Conservation (phyloP, 306 rosid species). For the Vigna reflexopilosa region DNA sequence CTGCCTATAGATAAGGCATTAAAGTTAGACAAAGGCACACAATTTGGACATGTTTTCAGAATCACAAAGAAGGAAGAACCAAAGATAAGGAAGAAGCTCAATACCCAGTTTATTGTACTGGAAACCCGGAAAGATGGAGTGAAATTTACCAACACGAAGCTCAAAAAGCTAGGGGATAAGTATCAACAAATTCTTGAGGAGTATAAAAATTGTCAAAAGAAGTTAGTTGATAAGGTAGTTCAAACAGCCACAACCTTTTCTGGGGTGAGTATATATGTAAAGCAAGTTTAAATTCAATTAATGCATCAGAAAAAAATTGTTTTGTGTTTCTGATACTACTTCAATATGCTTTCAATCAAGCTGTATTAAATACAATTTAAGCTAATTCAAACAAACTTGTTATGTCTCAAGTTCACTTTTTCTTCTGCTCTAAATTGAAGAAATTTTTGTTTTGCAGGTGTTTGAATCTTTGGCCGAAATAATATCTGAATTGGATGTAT, state of each 20-base stretch:
- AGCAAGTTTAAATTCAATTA: constrained; percentile 8
- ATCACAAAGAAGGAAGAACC: constrained; percentile 99
- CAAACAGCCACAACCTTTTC: constrained; percentile 77
- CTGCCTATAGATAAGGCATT: constrained; percentile 82
- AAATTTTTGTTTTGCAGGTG: constrained; percentile 63
- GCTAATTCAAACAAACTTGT: neutral
- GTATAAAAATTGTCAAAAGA: constrained; percentile 84
- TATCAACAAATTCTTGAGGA: constrained; percentile 83
- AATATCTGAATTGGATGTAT: constrained; percentile 90
- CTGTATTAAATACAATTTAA: neutral
- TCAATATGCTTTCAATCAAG: neutral
- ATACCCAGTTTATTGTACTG: constrained; percentile 84
- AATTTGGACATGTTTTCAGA: constrained; percentile 95
- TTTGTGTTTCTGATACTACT: neutral
- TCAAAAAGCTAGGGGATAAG: constrained; percentile 84
- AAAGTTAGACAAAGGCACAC: constrained; percentile 89
- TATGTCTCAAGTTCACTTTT: constrained; percentile 30
- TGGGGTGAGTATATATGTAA: constrained; percentile 58
- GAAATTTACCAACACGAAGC: constrained; percentile 92
- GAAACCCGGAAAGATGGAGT: constrained; percentile 99
- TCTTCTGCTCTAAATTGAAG: constrained; percentile 42
- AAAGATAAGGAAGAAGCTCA: constrained; percentile 92
- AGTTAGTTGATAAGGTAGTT: constrained; percentile 78
- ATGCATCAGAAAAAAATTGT: neutral
- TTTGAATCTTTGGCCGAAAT: constrained; percentile 75